Base-by-base conservation (phyloP, 1,284 basidiomycete species). In the Naganishia sp. region DNA sequence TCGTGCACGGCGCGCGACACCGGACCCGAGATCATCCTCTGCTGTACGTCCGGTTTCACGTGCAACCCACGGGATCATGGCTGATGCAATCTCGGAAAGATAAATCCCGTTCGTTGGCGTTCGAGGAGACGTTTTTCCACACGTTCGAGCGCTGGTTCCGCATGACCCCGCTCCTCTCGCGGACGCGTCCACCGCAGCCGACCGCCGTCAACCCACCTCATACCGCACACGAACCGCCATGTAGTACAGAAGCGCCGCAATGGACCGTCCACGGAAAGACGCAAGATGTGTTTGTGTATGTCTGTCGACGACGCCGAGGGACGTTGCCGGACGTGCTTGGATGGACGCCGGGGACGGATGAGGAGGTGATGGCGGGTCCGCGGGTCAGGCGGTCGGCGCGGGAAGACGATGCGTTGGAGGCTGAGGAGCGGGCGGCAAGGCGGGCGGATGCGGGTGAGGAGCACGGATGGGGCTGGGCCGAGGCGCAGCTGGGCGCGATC, bases 61-160 rank as follows among this genome's bases (percentile, higher is more conserved):
- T 23, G 7, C 51, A 10, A 28, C 3, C 15, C 2, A 28, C n/a
- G 31, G 6, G 31, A 31, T 17, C 25, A 17, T 4, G 31, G 13
- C 31, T n/a, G 13, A 55, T 3, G 10, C 47, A n/a, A 25, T 31
- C 18, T 15, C 23, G 46, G n/a, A n/a, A 25, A 43, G 77, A 78
- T 67, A 73, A 74, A 61, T 74, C 77, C 1, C 72, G 77, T 50
- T 74, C 73, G 10, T 71, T 78, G 11, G 69, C 71, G 18, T 73
- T 78, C 10, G 78, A 79, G 52, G 72, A 78, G 66, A 75, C 76
- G 9, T 79, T 79, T 70, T 79, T 78, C 65, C 73, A 78, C 55
- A 62, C 75, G 9, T 72, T 78, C 28, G 67, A 67, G 23, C 72
- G 55, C 5, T 78, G 78, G 67, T 78, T 78, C 60, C 67, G 70